Conservation (phyloP, 2,329 filamentous ascomycete species). For the Colletotrichum shisoi region DNA sequence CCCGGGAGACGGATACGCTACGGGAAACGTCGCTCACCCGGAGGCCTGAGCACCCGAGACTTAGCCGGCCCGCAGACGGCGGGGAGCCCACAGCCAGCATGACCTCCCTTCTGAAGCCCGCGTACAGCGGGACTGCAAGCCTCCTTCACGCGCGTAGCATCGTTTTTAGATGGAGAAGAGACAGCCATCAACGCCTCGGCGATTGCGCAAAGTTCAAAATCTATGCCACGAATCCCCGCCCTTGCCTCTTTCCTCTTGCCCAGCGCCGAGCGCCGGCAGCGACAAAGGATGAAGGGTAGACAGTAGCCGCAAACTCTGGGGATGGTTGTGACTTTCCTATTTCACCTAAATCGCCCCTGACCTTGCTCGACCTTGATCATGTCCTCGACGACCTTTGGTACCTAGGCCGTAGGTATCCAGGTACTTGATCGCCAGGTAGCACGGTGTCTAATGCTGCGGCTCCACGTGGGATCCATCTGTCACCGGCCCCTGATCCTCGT, state of each 20-base stretch:
- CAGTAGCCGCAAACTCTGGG: not conserved
- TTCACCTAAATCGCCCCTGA: constrained; percentile 4
- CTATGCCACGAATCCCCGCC: not conserved
- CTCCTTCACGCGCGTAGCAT: too few relatives aligned
- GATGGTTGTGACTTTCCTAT: not conserved
- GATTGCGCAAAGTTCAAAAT: not conserved
- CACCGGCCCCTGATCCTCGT: constrained; percentile 8
- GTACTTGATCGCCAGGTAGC: too few relatives aligned
- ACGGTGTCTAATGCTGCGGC: constrained; percentile 9
- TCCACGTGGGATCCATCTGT: constrained; percentile 3
- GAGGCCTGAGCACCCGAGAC: constrained; percentile 30
- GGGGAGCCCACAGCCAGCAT: constrained; percentile 28
- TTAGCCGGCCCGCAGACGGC: constrained; percentile 10
- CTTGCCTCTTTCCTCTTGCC: not conserved
- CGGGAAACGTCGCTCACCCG: constrained; percentile 37
- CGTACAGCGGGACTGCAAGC: too few relatives aligned
- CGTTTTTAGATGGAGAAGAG: not conserved
- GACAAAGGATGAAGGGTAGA: not conserved
- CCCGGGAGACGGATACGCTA: constrained; percentile 18
- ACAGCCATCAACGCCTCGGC: not conserved
- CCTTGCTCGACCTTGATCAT: constrained; percentile 12
- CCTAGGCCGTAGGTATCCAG: too few relatives aligned
- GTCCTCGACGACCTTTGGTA: not conserved
- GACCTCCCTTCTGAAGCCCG: constrained; percentile 29
- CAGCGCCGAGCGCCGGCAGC: not conserved